These are phyloP conservation scores for Dactylis glomerata DNA, from an alignment of 176 grass and related monocot genomes.

Conservation along the genomic window DNA sequence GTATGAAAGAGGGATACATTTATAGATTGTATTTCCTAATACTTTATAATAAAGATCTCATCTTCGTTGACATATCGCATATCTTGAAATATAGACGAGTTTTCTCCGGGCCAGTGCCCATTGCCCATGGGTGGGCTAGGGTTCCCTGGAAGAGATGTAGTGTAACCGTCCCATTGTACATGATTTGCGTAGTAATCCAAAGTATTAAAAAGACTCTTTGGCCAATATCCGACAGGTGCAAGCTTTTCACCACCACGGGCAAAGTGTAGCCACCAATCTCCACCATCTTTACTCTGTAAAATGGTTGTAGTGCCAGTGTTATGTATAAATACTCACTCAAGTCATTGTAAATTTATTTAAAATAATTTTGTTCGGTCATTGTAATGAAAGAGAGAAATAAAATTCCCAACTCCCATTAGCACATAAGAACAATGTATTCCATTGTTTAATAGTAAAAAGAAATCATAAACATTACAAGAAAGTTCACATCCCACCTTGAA, in stretches of 20 bases:
- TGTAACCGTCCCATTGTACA: background rate
- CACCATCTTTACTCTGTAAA: background rate
- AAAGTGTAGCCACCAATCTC: conserved; percentile 18
- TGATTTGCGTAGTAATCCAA: background rate
- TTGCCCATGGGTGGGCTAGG: background rate
- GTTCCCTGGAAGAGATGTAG: background rate
- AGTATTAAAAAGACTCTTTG: background rate
- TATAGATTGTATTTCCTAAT: background rate
- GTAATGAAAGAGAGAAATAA: background rate
- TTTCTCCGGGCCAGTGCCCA: background rate
- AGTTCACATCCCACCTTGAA: background rate
- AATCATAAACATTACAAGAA: background rate
- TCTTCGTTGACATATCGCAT: background rate
- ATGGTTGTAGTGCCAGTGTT: background rate
- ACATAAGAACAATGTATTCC: background rate
- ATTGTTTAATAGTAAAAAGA: background rate
- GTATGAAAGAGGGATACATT: background rate
- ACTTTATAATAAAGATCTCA: background rate
- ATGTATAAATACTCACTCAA: background rate
- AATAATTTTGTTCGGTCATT: background rate
- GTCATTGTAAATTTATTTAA: background rate
- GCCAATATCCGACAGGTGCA: background rate
- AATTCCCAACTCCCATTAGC: background rate
- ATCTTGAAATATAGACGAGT: background rate
- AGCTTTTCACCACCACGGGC: background rate